A percentile compares a stretch with the other conserved stretches of the same genome.
Evolutionary conservation across 208 protist species (phyloP).

Genomic region (Novymonas esmeraldas): DNA sequence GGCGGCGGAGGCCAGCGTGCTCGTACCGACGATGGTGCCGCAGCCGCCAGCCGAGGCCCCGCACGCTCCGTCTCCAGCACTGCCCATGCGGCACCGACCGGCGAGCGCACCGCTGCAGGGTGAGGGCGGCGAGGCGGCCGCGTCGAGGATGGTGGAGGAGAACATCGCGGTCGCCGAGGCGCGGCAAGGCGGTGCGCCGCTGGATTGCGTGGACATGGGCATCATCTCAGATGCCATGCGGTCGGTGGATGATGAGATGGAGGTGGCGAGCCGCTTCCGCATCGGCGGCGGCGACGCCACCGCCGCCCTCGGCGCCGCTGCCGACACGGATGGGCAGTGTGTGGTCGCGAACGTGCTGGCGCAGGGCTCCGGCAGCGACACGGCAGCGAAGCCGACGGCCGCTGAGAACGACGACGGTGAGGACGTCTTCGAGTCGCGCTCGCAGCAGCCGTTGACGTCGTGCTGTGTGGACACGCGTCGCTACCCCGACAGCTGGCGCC

Average conservation of each 20-base stretch:
- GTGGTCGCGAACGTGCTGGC: neutral
- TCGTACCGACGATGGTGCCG: neutral
- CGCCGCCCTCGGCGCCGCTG: neutral
- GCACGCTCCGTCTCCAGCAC: neutral
- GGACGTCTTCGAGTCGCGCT: slow-evolving; percentile 10
- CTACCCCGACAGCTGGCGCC: slow-evolving; percentile 51
- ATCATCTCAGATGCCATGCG: neutral
- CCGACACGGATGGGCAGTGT: neutral
- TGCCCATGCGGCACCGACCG: neutral
- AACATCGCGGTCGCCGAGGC: neutral
- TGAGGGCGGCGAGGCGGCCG: neutral
- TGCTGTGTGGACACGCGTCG: slow-evolving; percentile 60
- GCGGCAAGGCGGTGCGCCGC: neutral
- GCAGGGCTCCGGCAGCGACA: neutral
- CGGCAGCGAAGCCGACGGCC: neutral
- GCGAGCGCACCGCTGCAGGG: no score
- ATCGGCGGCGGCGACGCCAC: neutral
- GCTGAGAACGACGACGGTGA: slow-evolving; percentile 5
- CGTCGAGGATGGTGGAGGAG: neutral
- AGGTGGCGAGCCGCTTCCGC: neutral
- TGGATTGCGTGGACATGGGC: neutral
- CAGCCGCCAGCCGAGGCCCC: neutral
- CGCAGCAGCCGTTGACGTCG: slow-evolving; percentile 46
- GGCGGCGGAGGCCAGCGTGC: neutral
- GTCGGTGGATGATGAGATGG: neutral